These are phyloP conservation scores for Suhomyces kilbournensis DNA, from an alignment of 805 yeast species.

Conservation along the genomic window DNA sequence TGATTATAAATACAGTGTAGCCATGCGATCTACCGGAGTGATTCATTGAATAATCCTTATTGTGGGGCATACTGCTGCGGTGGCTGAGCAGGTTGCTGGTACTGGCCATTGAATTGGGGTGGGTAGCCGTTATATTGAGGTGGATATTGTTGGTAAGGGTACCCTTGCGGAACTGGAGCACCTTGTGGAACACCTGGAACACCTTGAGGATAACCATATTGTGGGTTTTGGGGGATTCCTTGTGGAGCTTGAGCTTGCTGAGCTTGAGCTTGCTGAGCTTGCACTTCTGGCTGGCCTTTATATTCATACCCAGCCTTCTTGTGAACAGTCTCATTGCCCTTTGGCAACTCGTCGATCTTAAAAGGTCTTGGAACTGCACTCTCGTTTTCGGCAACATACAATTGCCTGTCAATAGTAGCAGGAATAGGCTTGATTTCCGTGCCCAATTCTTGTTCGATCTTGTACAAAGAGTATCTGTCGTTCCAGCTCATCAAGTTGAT, in stretches of 20 bases:
- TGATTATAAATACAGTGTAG: not conserved
- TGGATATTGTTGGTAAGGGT: conserved; percentile 16
- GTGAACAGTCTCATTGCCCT: conserved; percentile 34
- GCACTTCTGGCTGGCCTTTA: conserved; percentile 43
- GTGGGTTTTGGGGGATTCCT: conserved; percentile 11
- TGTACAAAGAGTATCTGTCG: conserved; percentile 88
- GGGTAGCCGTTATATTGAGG: conserved; percentile 29
- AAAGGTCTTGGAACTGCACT: conserved; percentile 85
- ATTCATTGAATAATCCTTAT: not conserved
- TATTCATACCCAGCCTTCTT: conserved; percentile 39
- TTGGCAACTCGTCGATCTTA: conserved; percentile 62
- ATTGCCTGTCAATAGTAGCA: conserved; percentile 79
- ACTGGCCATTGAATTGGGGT: conserved; percentile 19
- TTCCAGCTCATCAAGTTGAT: conserved; percentile 96
- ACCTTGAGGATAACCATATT: conserved; percentile 13
- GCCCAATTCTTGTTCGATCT: conserved; percentile 95
- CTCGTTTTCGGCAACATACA: conserved; percentile 82
- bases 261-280: conserved; percentile 8
- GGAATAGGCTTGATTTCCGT: conserved; percentile 98
- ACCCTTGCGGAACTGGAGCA: conserved; percentile 9
- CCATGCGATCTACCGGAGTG: not conserved
- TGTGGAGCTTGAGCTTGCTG: conserved; percentile 4
- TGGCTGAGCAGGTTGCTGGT: conserved; percentile 18
- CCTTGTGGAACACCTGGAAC: conserved; percentile 6
- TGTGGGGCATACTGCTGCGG: not conserved